phyloP scores from a whole-genome alignment of 805 yeast genomes.

The Candida orba region DNA sequence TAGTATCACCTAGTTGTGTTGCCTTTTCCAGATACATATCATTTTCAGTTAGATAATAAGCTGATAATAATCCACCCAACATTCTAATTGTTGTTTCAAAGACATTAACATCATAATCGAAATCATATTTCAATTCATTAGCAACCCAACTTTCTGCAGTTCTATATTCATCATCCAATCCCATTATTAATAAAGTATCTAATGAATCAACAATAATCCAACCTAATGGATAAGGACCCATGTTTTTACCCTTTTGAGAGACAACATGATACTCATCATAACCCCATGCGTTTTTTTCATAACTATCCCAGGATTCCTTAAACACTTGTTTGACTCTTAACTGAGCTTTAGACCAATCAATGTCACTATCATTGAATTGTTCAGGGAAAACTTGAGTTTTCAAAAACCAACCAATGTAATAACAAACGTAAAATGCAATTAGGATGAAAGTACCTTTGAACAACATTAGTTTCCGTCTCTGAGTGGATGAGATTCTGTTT shows the following conservation, averaged over 20 bases:
- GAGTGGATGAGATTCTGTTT: not conserved
- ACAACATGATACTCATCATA: conserved; percentile 70
- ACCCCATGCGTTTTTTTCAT: conserved; percentile 77
- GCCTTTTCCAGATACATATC: conserved; percentile 74
- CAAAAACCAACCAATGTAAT: conserved; percentile 24
- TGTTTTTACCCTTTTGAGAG: conserved; percentile 53
- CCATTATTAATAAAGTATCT: conserved; percentile 77
- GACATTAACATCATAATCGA: conserved; percentile 70
- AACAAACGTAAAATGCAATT: conserved; percentile 34
- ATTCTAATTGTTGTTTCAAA: conserved; percentile 94
- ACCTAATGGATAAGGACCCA: conserved; percentile 80
- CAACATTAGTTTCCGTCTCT: conserved; percentile 28
- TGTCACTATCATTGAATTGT: not conserved
- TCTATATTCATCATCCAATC: conserved; percentile 46
- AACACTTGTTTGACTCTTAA: conserved; percentile 60
- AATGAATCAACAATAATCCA: conserved; percentile 89
- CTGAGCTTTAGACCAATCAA: conserved; percentile 39
- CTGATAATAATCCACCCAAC: conserved; percentile 89
- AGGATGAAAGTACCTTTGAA: conserved; percentile 36
- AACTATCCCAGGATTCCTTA: conserved; percentile 70
- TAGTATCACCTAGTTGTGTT: conserved; percentile 64
- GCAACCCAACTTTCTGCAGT: conserved; percentile 72
- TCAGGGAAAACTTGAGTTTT: conserved; percentile 10
- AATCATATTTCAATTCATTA: conserved; percentile 58
- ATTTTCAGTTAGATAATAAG: conserved; percentile 63